Percentiles rank a stretch among this genome's conserved stretches.
These are phyloP conservation scores for Geotrichum phurueaensis DNA, from an alignment of 1,139 yeast species.

Conservation along the genomic window DNA sequence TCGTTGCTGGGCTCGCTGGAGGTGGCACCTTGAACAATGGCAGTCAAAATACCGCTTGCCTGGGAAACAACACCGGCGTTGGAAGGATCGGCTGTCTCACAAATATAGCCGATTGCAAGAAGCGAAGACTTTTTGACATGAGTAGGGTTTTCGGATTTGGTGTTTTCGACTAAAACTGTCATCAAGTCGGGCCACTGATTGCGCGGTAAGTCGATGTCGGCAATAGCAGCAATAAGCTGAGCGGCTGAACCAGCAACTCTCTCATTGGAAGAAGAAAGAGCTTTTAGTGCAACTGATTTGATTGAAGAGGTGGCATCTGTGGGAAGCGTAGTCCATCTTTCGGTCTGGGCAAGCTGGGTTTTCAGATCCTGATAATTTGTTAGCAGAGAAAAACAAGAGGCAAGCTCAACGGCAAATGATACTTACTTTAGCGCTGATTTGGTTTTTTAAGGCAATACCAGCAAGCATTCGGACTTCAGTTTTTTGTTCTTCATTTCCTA, in stretches of 20 bases:
- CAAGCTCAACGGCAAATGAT: not conserved
- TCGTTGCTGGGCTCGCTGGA: conserved; percentile 63
- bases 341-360: conserved; percentile 29
- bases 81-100: conserved; percentile 87
- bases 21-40: conserved; percentile 95
- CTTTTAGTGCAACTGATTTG: conserved; percentile 50
- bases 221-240: conserved; percentile 92
- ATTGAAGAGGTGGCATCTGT: conserved; percentile 52
- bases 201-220: conserved; percentile 86
- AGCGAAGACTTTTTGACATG: conserved; percentile 81
- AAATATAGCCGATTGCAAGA: conserved; percentile 87
- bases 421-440: conserved; percentile 57
- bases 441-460: conserved; percentile 81
- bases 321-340: conserved; percentile 58
- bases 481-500: conserved; percentile 59
- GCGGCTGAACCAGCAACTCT: conserved; percentile 88
- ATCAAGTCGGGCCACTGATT: conserved; percentile 86
- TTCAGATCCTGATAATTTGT: conserved; percentile 33
- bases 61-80: conserved; percentile 75
- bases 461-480: conserved; percentile 90
- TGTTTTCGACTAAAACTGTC: conserved; percentile 75
- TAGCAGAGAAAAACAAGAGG: not conserved
- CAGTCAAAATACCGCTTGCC: conserved; percentile 87
- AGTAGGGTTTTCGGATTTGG: conserved; percentile 69
- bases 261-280: conserved; percentile 61